Conservation (phyloP, 2,329 filamentous ascomycete species). For the Pyricularia grisea region DNA sequence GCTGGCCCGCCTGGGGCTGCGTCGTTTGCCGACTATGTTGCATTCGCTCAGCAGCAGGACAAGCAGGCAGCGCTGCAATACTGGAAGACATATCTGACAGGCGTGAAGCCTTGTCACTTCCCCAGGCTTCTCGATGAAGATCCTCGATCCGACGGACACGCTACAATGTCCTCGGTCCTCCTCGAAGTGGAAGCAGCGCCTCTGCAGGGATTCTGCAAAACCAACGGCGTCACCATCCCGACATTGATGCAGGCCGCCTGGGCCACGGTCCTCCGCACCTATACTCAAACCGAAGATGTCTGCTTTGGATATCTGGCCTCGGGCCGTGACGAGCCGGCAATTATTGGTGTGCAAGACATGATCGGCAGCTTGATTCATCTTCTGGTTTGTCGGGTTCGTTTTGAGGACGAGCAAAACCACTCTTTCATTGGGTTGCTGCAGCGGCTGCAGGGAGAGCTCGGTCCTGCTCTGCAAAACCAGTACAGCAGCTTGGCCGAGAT, state of each 20-base stretch:
- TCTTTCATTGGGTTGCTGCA: not conserved
- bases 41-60: not conserved
- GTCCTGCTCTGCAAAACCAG: not conserved
- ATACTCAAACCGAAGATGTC: not conserved
- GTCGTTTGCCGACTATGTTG: not conserved
- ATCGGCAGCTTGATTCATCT: slow-evolving; percentile 21
- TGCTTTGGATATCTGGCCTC: slow-evolving; percentile 19
- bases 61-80: not conserved
- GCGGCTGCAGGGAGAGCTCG: not conserved
- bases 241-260: slow-evolving; percentile 1
- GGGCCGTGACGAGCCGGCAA: slow-evolving; percentile 15
- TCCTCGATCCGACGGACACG: not conserved
- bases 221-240: not conserved
- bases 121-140: not conserved
- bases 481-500: not conserved
- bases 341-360: slow-evolving; percentile 16
- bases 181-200: not conserved
- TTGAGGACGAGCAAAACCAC: slow-evolving; percentile 3
- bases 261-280: not conserved
- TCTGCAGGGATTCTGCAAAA: not conserved
- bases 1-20: not conserved
- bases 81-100: not conserved
- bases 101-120: not conserved
- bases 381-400: slow-evolving; percentile 18
- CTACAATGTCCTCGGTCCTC: not conserved